Conservation (phyloP, 2,329 filamentous ascomycete genomes). For the Colletotrichum somersetense region DNA sequence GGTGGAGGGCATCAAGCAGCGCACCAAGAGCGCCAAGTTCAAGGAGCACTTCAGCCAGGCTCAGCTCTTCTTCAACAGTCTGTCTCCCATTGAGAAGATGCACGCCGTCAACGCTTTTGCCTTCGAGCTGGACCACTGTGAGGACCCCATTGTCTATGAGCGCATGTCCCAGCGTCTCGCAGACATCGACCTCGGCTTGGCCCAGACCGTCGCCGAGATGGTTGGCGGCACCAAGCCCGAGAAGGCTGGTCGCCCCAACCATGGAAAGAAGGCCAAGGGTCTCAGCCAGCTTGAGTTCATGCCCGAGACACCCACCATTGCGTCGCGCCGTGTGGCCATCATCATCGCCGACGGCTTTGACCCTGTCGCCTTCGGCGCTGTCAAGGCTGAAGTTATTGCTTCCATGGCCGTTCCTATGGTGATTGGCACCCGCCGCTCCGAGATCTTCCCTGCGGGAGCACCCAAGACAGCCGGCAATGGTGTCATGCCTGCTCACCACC, state of each 20-base stretch:
- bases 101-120: constrained; percentile 72
- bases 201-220: constrained; percentile 76
- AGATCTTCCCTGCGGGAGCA: constrained; percentile 72
- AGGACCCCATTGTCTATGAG: constrained; percentile 81
- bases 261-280: constrained; percentile 74
- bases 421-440: constrained; percentile 76
- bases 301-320: constrained; percentile 74
- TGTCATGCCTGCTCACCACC: constrained; percentile 79
- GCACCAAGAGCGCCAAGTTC: constrained; percentile 79
- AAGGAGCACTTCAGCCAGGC: constrained; percentile 82
- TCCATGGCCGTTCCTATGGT: constrained; percentile 77
- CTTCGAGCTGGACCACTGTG: constrained; percentile 85
- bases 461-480: constrained; percentile 65
- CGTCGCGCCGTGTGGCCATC: constrained; percentile 78
- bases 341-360: constrained; percentile 85
- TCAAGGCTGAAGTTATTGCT: constrained; percentile 72
- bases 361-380: constrained; percentile 70
- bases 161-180: constrained; percentile 75
- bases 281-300: constrained; percentile 78
- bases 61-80: constrained; percentile 85
- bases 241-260: constrained; percentile 67
- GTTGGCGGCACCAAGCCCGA: constrained; percentile 74
- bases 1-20: constrained; percentile 77
- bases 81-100: constrained; percentile 73
- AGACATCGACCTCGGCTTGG: constrained; percentile 79